Evolutionary conservation across 495 filamentous ascomycete species (phyloP).

Genomic region (Hypoxylon crocopeplum): DNA sequence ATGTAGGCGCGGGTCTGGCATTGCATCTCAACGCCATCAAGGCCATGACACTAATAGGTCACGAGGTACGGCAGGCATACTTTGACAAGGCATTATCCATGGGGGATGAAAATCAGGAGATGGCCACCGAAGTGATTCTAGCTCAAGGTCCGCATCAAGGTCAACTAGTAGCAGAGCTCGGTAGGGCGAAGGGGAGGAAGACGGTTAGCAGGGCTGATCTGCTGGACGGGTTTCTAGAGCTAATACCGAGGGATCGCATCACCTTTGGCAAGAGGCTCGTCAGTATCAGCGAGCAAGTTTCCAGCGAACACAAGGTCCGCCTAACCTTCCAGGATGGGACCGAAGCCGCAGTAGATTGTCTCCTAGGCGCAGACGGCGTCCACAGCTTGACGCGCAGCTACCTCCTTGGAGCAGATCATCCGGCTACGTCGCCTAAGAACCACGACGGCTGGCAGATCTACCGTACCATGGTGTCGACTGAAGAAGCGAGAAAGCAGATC

Average conservation of each 20-base stretch:
- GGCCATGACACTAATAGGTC: conserved; percentile 44
- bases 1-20: conserved; percentile 48
- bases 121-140: conserved; percentile 45
- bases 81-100: conserved; percentile 43
- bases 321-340: conserved; percentile 47
- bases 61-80: conserved; percentile 44
- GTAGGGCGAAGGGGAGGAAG: conserved; percentile 48
- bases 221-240: conserved; percentile 39
- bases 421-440: conserved; percentile 48
- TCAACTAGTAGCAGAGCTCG: conserved; percentile 45
- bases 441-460: conserved; percentile 53
- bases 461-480: conserved; percentile 47
- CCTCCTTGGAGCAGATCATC: conserved; percentile 48
- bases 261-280: conserved; percentile 42
- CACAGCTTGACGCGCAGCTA: conserved; percentile 48
- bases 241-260: conserved; percentile 37
- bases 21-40: conserved; percentile 48
- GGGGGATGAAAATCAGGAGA: conserved; percentile 43
- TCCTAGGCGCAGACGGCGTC: conserved; percentile 58
- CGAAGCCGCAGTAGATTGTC: conserved; percentile 38
- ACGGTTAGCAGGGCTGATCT: conserved; percentile 47
- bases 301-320: conserved; percentile 27
- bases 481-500: conserved; percentile 38
- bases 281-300: conserved; percentile 25
- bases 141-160: conserved; percentile 42